Conservation (phyloP, 2,329 filamentous ascomycete species). For the Dactylellina cionopaga region DNA sequence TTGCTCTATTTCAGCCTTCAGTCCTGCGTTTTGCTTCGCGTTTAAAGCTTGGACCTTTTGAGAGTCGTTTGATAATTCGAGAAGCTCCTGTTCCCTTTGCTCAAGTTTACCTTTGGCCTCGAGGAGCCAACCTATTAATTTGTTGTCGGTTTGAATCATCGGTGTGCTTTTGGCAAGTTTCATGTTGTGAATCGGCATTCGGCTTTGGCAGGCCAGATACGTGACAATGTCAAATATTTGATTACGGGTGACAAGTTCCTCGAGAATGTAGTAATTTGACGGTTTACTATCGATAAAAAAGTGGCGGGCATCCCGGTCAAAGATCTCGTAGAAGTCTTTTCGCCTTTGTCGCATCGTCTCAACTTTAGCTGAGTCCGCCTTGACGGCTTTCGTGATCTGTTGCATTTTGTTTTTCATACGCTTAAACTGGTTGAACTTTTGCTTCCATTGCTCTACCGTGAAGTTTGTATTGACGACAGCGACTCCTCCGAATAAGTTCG, state of each 20-base stretch:
- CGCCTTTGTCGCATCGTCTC: constrained; percentile 14
- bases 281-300: constrained; percentile 35
- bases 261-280: neutral
- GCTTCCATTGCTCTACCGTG: constrained; percentile 15
- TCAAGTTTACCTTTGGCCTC: neutral
- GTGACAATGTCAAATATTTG: constrained; percentile 37
- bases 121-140: constrained; percentile 5
- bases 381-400: constrained; percentile 1
- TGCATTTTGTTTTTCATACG: neutral
- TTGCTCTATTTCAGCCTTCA: constrained; percentile 23
- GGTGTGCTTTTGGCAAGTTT: constrained; percentile 17
- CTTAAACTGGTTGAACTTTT: neutral
- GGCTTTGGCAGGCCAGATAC: constrained; percentile 20
- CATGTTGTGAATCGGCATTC: constrained; percentile 26
- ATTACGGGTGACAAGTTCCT: constrained; percentile 18
- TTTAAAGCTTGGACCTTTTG: neutral
- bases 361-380: constrained; percentile 16
- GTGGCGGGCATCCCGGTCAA: constrained; percentile 18
- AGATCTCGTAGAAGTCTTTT: constrained; percentile 7
- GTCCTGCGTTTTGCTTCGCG: neutral
- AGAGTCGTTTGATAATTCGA: neutral
- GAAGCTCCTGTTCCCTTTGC: constrained; percentile 5
- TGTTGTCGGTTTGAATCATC: constrained; percentile 24
- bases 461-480: constrained; percentile 34
- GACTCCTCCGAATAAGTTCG: constrained; percentile 21